phyloP scores from a whole-genome alignment of 495 filamentous ascomycete species.

The Beverwykella pulmonaria region DNA sequence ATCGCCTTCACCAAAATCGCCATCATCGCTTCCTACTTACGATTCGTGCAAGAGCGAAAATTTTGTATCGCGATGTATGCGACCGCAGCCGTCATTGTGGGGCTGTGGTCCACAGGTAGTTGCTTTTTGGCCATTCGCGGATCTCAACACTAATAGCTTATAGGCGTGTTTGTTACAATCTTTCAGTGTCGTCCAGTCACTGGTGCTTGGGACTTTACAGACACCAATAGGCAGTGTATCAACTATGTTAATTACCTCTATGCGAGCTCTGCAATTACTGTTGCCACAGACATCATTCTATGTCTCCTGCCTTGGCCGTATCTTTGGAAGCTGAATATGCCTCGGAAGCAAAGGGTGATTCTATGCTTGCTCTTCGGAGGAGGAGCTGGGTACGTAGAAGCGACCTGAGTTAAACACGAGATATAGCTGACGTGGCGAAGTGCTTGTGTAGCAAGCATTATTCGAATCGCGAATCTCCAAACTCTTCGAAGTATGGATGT shows the following conservation, averaged over 20 bases:
- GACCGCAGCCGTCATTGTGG: constrained; percentile 17
- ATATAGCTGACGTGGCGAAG: constrained; percentile 13
- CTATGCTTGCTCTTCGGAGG: constrained; percentile 31
- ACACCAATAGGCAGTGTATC: constrained; percentile 17
- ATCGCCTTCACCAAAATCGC: constrained; percentile 35
- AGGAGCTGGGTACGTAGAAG: constrained; percentile 25
- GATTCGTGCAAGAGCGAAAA: constrained; percentile 21
- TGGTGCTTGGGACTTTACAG: constrained; percentile 32
- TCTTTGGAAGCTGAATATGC: constrained; percentile 32
- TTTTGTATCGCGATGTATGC: constrained; percentile 29
- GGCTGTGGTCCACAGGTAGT: constrained; percentile 30
- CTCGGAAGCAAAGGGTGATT: constrained; percentile 29
- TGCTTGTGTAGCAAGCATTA: constrained; percentile 26
- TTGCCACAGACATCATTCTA: constrained; percentile 26
- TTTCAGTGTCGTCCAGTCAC: constrained; percentile 33
- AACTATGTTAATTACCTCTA: constrained; percentile 32
- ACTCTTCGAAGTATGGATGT: constrained; percentile 23
- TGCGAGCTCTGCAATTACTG: constrained; percentile 24
- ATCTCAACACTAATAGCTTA: not conserved
- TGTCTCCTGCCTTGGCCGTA: constrained; percentile 33
- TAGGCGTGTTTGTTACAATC: constrained; percentile 32
- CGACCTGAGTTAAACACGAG: not conserved
- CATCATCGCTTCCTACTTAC: constrained; percentile 32
- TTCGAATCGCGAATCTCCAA: constrained; percentile 26
- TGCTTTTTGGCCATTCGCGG: not conserved